Evolutionary conservation across 164 flowering plant genomes (phyloP), one percentile per base, ranked within the genome.

Genomic region (Aristolochia fimbriata): DNA sequence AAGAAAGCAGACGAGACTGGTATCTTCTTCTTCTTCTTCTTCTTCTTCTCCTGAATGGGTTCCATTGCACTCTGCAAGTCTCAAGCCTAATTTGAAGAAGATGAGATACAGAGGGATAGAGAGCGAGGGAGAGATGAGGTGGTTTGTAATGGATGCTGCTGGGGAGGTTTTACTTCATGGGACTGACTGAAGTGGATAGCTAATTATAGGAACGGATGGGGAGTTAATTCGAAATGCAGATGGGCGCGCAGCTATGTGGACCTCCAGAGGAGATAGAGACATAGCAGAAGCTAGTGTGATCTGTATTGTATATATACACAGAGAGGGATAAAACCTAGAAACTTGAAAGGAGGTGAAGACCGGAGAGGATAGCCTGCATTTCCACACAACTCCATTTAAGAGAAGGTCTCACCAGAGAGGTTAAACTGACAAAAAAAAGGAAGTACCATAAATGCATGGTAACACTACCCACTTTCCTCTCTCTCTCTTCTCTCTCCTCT

Each of bases 191-290:
- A 37, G 43, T 37, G 43, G 12, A 25, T 15, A 30, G n/a, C 19
- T 27, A 33, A 30, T 15, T 20, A 30, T 15, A 7, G 58, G 45
- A 15, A 19, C 12, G 20, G 16, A 55, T 11, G 5, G 58, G 43
- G n/a, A 24, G 15, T 52, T n/a, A 19, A n/a, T n/a, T 50, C 20
- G 23, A 16, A 50, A 22, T 23, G 30, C 56, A 52, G 17, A 23
- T 11, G 23, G 56, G 56, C n/a, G n/a, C n/a, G 55, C 46, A 56
- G 8, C 21, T 31, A 56, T 15, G 31, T 23, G 57, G 33, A 54
- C 57, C 57, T 54, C 56, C 30, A 23, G 9, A 22, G 15, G 1
- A 52, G 56, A 52, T 14, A 52, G 53, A 50, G 53, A 50, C 53
- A 50, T 6, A 50, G 12, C 20, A 8, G 22, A 50, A 50, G 0